Evolutionary conservation across 2,329 filamentous ascomycete genomes (phyloP).

Genomic region (Epichloe festucae): DNA sequence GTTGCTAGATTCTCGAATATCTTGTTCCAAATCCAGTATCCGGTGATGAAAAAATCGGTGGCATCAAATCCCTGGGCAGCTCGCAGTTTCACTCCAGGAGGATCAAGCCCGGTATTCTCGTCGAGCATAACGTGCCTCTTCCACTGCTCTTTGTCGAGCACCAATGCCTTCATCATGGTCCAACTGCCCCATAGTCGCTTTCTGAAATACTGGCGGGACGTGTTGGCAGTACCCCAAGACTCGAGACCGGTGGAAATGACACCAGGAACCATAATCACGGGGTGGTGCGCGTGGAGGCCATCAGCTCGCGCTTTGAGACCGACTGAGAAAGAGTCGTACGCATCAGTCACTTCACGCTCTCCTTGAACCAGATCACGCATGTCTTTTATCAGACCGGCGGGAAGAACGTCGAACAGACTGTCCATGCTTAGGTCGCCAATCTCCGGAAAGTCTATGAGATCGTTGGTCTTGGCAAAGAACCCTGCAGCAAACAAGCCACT

Average conservation of each 20-base stretch:
- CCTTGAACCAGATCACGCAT: constrained; percentile 75
- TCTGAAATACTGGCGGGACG: constrained; percentile 80
- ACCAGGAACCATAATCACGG: constrained; percentile 92
- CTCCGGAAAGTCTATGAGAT: constrained; percentile 70
- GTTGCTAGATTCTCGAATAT: constrained; percentile 94
- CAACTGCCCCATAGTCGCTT: constrained; percentile 95
- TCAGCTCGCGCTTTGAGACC: constrained; percentile 71
- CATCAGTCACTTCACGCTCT: constrained; percentile 69
- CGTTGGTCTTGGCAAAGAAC: constrained; percentile 80
- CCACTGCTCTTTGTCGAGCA: constrained; percentile 88
- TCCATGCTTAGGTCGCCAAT: constrained; percentile 68
- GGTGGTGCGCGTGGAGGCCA: constrained; percentile 70
- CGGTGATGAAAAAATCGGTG: constrained; percentile 89
- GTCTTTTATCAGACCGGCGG: constrained; percentile 73
- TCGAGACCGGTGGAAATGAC: constrained; percentile 96
- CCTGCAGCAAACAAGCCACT: constrained; percentile 81
- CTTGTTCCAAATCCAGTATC: constrained; percentile 99
- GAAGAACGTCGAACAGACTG: constrained; percentile 73
- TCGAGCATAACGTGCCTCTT: constrained; percentile 97
- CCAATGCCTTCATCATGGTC: constrained; percentile 95
- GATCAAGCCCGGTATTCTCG: constrained; percentile 79
- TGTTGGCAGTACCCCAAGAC: constrained; percentile 84
- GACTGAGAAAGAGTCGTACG: constrained; percentile 88
- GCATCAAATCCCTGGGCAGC: constrained; percentile 96
- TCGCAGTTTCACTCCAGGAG: constrained; percentile 76